Base-by-base conservation (phyloP, 1,139 yeast genomes). In the Suhomyces terraborum region DNA sequence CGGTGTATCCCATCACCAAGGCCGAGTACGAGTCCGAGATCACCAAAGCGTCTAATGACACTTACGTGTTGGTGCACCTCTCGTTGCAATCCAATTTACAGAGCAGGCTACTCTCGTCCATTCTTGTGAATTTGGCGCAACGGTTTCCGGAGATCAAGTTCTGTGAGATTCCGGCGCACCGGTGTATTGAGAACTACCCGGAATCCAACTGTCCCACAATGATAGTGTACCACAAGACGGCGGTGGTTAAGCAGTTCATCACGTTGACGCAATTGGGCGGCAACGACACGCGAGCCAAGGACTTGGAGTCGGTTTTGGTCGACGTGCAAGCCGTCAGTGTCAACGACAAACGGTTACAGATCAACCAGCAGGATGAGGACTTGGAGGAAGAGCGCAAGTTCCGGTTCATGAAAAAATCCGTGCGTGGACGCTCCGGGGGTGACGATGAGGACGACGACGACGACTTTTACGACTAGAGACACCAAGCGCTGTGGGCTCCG, bases 161-260 rank as follows among this genome's bases (percentile, higher is more conserved):
- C 57, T 93, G 91, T 32, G 96, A 93, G 52, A 93, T 93, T 38
- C 85, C 88, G 10, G 96, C 88, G 16, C 75, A 80, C 47, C 80
- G 96, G 61, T 95, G 96, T 44, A 86, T 91, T 49, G 98, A 91
- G 55, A 82, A 84, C 58, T 93, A 91, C 60, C 97, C 98, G 0
- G 91, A 88, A 22, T 62, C 77, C 29, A 91, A 88, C 64, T 86
- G 96, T 54, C 99, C 99, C 1, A 94, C 98, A 0, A 68, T 93
- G 16, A 73, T 93, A 35, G 77, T 94, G 2, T 93, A 93, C 61
- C 79, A 79, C 55, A 78, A 87, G 43, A 82, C 83, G 16, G 80
- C 87, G 47, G 93, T 91, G 7, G 66, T 82, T 21, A 85, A 83
- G 57, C 97, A 91, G 61, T 78, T 71, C 52, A 78, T 91, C 14